A percentile compares a stretch with the other conserved stretches of the same genome.
Evolutionary conservation across 2,329 filamentous ascomycete species (phyloP).

Genomic region (Neofusicoccum sp.): DNA sequence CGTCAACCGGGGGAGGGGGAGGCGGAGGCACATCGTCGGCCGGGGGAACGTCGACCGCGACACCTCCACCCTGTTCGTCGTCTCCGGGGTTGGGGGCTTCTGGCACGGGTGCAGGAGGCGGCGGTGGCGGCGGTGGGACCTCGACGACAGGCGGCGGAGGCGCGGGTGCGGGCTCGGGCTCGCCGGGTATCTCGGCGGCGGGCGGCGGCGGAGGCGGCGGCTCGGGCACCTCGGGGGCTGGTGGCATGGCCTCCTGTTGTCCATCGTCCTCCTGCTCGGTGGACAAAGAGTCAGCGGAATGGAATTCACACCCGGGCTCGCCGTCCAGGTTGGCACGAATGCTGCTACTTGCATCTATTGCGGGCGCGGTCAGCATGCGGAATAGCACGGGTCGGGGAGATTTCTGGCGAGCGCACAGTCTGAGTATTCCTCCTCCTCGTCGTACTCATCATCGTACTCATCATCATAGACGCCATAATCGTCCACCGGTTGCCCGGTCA

Average conservation of each 20-base stretch:
- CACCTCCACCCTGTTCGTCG: not conserved
- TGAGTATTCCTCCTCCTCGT: not conserved
- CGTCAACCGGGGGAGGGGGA: not conserved
- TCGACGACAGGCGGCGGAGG: not conserved
- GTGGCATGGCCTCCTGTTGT: not conserved
- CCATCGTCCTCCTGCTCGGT: not conserved
- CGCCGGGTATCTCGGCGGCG: not conserved
- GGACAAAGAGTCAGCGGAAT: not conserved
- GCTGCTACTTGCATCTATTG: slow-evolving; percentile 17
- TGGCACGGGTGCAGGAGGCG: not conserved
- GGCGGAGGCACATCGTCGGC: not conserved
- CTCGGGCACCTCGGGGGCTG: not conserved
- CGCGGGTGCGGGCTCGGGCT: not conserved
- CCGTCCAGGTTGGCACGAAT: not conserved
- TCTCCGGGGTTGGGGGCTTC: not conserved
- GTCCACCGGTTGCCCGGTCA: not conserved
- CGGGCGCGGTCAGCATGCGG: not conserved
- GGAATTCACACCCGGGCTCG: not conserved
- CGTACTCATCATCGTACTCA: not conserved
- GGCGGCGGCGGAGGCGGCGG: not conserved
- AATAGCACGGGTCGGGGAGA: not conserved
- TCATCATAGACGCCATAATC: not conserved
- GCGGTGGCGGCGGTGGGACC: not conserved
- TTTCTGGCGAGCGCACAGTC: slow-evolving; percentile 2
- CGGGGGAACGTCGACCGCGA: not conserved